Percentiles rank a stretch among this genome's conserved stretches.
Conservation (phyloP, 495 filamentous ascomycete genomes). For the Annulohypoxylon stygium region DNA sequence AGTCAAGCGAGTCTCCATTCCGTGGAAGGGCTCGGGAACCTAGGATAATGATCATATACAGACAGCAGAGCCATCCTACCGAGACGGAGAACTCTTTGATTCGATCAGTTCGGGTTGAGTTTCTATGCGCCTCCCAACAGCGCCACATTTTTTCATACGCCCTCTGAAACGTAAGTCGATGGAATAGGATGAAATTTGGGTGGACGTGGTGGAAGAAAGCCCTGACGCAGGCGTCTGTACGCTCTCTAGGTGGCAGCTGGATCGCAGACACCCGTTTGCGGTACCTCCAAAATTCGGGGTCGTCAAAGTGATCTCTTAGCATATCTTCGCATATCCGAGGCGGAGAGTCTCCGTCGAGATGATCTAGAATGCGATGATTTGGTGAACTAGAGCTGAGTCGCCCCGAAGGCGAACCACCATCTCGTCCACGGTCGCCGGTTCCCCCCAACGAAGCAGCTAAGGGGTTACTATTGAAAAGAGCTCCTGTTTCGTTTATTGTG, state of each 20-base stretch:
- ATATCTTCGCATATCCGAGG: slow-evolving; percentile 41
- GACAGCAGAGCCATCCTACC: slow-evolving; percentile 60
- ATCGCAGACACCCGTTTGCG: slow-evolving; percentile 42
- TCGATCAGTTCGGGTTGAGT: background rate
- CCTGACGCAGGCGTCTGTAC: slow-evolving; percentile 54
- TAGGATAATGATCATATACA: slow-evolving; percentile 62
- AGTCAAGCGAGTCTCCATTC: slow-evolving; percentile 48
- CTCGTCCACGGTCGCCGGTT: slow-evolving; percentile 33
- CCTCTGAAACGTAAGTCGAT: slow-evolving; percentile 58
- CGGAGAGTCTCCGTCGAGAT: slow-evolving; percentile 43
- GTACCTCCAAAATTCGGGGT: slow-evolving; percentile 44
- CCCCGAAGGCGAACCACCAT: slow-evolving; percentile 1
- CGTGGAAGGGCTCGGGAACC: slow-evolving; percentile 52
- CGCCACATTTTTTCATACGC: slow-evolving; percentile 58
- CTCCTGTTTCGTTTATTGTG: background rate
- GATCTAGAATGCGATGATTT: slow-evolving; percentile 19
- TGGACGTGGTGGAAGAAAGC: slow-evolving; percentile 61
- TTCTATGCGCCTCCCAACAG: slow-evolving; percentile 38
- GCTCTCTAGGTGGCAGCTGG: slow-evolving; percentile 47
- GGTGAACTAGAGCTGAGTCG: background rate
- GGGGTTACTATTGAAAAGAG: slow-evolving; percentile 22
- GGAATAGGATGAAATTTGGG: slow-evolving; percentile 60
- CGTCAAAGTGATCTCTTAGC: slow-evolving; percentile 38
- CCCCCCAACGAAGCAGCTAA: slow-evolving; percentile 40
- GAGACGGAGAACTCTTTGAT: slow-evolving; percentile 40